Base-by-base conservation (phyloP, 1,284 basidiomycete genomes). In the Mycena citricolor region DNA sequence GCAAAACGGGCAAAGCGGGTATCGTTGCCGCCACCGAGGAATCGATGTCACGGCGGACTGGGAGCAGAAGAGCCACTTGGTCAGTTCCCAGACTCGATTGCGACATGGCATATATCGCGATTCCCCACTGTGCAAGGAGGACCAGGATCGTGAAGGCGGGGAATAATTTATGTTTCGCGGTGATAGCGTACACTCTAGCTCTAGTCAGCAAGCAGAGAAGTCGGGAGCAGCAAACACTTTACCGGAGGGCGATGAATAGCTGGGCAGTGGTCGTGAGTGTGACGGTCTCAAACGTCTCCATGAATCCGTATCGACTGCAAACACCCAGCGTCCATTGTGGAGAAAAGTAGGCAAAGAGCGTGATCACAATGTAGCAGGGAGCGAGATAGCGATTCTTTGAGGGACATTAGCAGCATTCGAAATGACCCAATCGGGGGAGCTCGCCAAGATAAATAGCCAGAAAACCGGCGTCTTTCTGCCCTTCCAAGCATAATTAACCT, bases 241-340 rank as follows among this genome's bases (percentile, higher is more conserved):
- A 51, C 50, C 57, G 49, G 4, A 58, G 23, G 6, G 51, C 38
- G 2, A 58, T 23, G 24, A 58, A 54, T 1, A 43, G n/a, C 16
- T 58, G 53, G 0, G 56, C 55, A 13, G 44, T 54, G 12, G 29
- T 47, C 8, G 53, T 52, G 19, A 55, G 31, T 8, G 54, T 12
- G 14, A 40, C 24, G 3, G 56, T 55, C 42, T 52, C 45, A 0
- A 58, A 13, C 8, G 44, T 42, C 42, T 58, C 55, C 49, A 56
- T 52, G 28, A 54, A 54, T 4, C 44, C 49, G 20, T 55, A 58
- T 22, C 53, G 53, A 4, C 40, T 21, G 32, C 56, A 56, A 28
- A 6, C 31, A 32, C 31, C 13, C 13, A 32, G 31, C 31, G 14
- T 32, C 7, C 7, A n/a, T 7, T 32, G 13, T 32, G 7, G 20